Evolutionary conservation across 805 yeast species (phyloP), one percentile per base, ranked within the genome.

Genomic region (Candida incommunis): DNA sequence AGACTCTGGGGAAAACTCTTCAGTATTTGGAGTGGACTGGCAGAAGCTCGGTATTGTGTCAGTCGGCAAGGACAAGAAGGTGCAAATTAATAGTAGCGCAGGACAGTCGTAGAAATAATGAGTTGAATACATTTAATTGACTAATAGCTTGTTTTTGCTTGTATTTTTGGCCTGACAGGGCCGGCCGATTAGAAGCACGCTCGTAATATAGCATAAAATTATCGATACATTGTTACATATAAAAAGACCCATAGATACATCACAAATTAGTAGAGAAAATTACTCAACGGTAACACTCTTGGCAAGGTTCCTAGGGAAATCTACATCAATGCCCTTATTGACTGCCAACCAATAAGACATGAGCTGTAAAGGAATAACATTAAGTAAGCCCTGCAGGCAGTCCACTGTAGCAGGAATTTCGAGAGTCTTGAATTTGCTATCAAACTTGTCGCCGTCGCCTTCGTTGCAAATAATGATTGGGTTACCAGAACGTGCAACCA

Each of bases 281-380:
- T 70, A 88, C 70, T 87, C 97, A 51, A 92, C 98, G 42, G 99
- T 92, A 47, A 92, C 99, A 43, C 95, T 82, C 71, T 92, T 92
- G 51, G 99, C 99, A 68, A 92, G 75, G 71, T 92, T 92, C 69
- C 98, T 79, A 53, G 99, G 99, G 79, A 90, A 90, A 65, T 92
- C 99, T 47, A 94, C 98, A 61, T 92, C 95, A 55, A 84, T 81
- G 35, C 96, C 97, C 61, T 90, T 83, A 66, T 80, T 78, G 45
- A 86, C 90, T 45, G 98, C 96, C 58, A 92, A 74, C 92, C 95
- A 88, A 70, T 92, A 92, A 59, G 96, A 82, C 77, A 88, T 87
- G 64, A 92, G 73, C 66, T 92, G 99, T 61, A 92, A 65, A 46
- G 98, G 98, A 56, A 92, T 76, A 52, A 92, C 94, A 60, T 90